These are phyloP conservation scores for Saccharomycopsis sp. DNA, from an alignment of 805 yeast species.

Conservation along the genomic window DNA sequence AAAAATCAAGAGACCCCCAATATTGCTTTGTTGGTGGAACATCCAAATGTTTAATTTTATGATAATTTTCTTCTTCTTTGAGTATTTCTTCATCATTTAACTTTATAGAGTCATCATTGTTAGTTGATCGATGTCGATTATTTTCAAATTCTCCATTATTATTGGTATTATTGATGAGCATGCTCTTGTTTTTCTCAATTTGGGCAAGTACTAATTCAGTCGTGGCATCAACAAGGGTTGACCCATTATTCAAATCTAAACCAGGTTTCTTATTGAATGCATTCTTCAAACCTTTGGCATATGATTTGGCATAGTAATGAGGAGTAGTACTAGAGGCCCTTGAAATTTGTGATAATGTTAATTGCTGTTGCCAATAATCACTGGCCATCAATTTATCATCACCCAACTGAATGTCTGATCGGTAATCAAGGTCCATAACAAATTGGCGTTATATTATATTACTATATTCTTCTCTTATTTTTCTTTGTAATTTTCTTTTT, in stretches of 20 bases:
- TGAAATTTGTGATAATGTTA: conserved; percentile 63
- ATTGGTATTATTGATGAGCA: not conserved
- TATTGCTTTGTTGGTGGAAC: conserved; percentile 51
- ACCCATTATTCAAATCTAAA: conserved; percentile 22
- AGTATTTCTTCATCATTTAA: conserved; percentile 56
- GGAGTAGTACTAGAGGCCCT: conserved; percentile 55
- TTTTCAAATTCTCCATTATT: not conserved
- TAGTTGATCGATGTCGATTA: not conserved
- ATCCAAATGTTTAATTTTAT: conserved; percentile 23
- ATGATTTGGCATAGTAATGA: conserved; percentile 78
- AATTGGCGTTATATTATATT: too few relatives aligned
- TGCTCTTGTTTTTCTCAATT: conserved; percentile 25
- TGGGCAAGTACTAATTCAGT: conserved; percentile 31
- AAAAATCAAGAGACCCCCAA: conserved; percentile 91
- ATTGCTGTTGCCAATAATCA: conserved; percentile 72
- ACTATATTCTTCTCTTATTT: too few relatives aligned
- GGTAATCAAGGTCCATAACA: too few relatives aligned
- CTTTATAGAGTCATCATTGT: conserved; percentile 27
- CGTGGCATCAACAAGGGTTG: conserved; percentile 35
- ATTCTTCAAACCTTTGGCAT: conserved; percentile 57
- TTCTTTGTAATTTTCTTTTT: too few relatives aligned
- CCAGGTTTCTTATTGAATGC: conserved; percentile 24
- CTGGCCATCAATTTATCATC: conserved; percentile 34
- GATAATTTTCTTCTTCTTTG: conserved; percentile 48
- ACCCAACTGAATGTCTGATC: too few relatives aligned